Evolutionary conservation across 192 early-diverging fungal species (phyloP).

Genomic region (Coemansia sp.): DNA sequence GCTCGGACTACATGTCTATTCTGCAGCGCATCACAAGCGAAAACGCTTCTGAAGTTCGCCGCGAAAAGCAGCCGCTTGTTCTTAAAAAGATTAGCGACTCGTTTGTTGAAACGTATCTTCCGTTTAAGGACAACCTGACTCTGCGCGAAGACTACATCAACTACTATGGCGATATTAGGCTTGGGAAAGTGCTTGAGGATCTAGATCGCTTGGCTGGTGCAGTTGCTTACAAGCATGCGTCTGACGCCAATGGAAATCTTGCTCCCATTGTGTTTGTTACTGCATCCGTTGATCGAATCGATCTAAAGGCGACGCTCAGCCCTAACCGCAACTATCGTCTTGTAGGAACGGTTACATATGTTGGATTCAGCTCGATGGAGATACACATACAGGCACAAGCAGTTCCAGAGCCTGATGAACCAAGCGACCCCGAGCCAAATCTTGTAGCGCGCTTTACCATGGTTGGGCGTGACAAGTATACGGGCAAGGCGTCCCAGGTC

Average conservation of each 20-base stretch:
- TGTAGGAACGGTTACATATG: conserved; percentile 78
- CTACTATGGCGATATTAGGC: conserved; percentile 67
- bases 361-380: conserved; percentile 89
- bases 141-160: conserved; percentile 81
- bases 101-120: conserved; percentile 75
- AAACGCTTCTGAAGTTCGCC: conserved; percentile 25
- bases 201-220: conserved; percentile 81
- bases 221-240: conserved; percentile 75
- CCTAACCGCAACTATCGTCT: conserved; percentile 71
- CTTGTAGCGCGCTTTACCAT: conserved; percentile 84
- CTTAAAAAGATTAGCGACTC: conserved; percentile 65
- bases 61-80: conserved; percentile 46
- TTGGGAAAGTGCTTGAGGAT: conserved; percentile 85
- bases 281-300: conserved; percentile 84
- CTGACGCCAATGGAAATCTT: conserved; percentile 52
- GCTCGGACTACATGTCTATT: conserved; percentile 48
- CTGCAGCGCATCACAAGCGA: conserved; percentile 45
- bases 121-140: conserved; percentile 69
- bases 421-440: conserved; percentile 54
- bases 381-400: conserved; percentile 68
- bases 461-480: conserved; percentile 74
- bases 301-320: conserved; percentile 63
- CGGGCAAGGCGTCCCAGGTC: conserved; percentile 66
- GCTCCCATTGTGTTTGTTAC: conserved; percentile 78
- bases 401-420: conserved; percentile 33